Base-by-base conservation (phyloP, 2,329 filamentous ascomycete species). In the Dothistroma septosporum region DNA sequence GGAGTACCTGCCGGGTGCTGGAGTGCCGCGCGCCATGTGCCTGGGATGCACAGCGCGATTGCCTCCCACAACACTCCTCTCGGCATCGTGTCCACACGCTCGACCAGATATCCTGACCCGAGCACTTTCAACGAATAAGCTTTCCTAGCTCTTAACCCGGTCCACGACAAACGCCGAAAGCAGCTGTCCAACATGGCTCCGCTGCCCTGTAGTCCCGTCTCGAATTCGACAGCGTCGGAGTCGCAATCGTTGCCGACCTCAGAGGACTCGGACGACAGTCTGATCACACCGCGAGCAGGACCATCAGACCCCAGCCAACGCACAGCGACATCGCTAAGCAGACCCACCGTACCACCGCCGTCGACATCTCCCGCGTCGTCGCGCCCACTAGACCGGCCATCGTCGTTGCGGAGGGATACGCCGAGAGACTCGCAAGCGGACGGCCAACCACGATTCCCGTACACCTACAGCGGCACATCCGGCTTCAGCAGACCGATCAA, bases 261-360 rank as follows among this genome's bases (percentile, higher is more conserved):
- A 35, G 69, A 67, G 28, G 70, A 74, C 28, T 70, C 69, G 16
- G 71, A 73, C 55, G 69, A 69, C 55, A 68, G 66, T 32, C 69
- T 73, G 19, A 73, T 70, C 33, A 74, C 72, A 19, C 72, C 72
- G 21, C 66, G 70, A 58, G 64, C 72, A 48, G 71, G 72, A n/a
- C 72, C 71, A 10, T 55, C 66, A 19, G 69, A 73, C 60, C 70
- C 70, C 1, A 59, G 61, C 12, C 61, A 69, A 55, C 63, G 71
- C 35, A 73, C 70, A 5, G 52, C 59, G 19, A 68, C 59, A 12
- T 69, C 66, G 55, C 59, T 74, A 46, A 71, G 68, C 59, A 63
- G 59, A 56, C 71, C 67, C 11, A 64, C 57, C 35, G 55, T 70
- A 32, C 68, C 67, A 10, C 33, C 58, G 28, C 55, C 53, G 19